Base-by-base conservation (phyloP, 139 green algal genomes). In the Penium margaritaceum region DNA sequence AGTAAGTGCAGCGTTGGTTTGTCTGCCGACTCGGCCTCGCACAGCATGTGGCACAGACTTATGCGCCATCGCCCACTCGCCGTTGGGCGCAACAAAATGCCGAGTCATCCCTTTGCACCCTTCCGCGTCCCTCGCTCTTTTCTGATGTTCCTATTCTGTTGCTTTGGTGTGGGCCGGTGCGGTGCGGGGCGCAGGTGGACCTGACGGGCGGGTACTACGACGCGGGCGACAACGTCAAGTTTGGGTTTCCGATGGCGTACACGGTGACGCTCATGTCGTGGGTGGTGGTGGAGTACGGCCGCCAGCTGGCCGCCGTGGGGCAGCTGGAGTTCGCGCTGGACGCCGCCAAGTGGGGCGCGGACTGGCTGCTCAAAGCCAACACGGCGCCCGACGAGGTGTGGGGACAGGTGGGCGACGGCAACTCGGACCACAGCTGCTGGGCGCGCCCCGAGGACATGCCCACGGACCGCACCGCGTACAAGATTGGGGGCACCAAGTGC, bases 341-440 rank as follows among this genome's bases (percentile, higher is more conserved):
- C 29, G 87, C 66, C 46, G 75, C 91, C 33, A 64, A 71, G 7
- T 91, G 85, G 85, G 88, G 82, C 12, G 63, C 84, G 7, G 88
- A 92, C 72, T 92, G 86, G 69, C 70, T 92, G 30, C 57, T 87
- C 14, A 88, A 87, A 75, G 39, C 36, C n/a, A 24, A 69, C 43
- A 39, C 61, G 5, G 7, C 5, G 4, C 5, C 17, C 61, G 6
- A 69, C 32, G 27, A 29, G 27, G 27, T 51, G 27, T 69, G 61
- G 61, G 61, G 35, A 36, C 19, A 69, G 61, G 61, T 69, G 5
- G 70, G 70, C 12, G 43, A 78, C 6, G 70, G 70, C 21, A 19
- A 76, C 30, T 38, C 61, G 5, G 70, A 78, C n/a, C 70, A 78
- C 70, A 37, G 47, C 34, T 66, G 70, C 37, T 78, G 70, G 70